phyloP scores from a whole-genome alignment of 2,329 filamentous ascomycete genomes.

The Didymella lethalis region DNA sequence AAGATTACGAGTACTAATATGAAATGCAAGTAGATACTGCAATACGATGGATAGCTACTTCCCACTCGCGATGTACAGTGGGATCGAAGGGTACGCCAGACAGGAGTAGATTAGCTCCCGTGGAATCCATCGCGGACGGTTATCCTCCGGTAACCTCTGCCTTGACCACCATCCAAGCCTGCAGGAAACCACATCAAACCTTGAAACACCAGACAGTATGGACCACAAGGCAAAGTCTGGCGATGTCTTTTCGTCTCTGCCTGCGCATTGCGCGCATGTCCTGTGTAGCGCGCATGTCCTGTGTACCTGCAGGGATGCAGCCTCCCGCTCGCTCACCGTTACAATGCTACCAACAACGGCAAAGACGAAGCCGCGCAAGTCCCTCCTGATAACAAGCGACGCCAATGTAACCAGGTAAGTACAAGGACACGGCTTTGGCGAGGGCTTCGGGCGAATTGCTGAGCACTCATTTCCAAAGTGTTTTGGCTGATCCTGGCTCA shows the following conservation, averaged over 20 bases:
- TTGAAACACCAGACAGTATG: conserved; percentile 4
- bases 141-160: conserved; percentile 6
- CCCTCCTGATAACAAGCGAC: not conserved
- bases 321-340: conserved; percentile 2
- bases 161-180: conserved; percentile 10
- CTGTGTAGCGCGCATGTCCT: not conserved
- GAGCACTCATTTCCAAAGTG: not conserved
- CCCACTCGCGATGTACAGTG: not conserved
- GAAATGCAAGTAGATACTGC: not conserved
- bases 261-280: not conserved
- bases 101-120: conserved; percentile 11
- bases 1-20: not conserved
- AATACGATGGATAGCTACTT: not conserved
- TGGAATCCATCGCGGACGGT: conserved; percentile 9
- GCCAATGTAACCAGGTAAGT: conserved; percentile 3
- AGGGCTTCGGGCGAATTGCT: not conserved
- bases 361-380: conserved; percentile 2
- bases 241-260: not conserved
- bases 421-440: not conserved
- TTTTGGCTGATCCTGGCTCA: conserved; percentile 11
- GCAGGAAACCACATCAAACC: not conserved
- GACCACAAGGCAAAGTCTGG: conserved; percentile 9
- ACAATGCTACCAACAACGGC: not conserved
- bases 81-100: conserved; percentile 3
- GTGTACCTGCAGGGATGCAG: conserved; percentile 1